Evolutionary conservation across 73 alveolate species (phyloP).

Genomic region (Paramecium tetraurelia): DNA sequence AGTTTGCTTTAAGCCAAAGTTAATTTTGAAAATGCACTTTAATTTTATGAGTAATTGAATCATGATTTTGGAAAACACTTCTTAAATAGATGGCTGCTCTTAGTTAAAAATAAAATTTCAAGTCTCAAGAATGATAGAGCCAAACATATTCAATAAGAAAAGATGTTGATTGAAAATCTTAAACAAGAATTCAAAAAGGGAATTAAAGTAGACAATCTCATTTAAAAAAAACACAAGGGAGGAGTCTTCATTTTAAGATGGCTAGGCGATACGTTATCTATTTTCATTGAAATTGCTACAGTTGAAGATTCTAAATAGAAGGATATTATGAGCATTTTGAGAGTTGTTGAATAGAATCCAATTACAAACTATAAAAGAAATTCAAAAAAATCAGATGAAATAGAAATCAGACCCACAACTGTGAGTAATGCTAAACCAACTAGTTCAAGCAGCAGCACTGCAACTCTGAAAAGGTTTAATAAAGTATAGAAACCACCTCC

Average conservation of each 20-base stretch:
- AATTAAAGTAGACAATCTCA: slow-evolving; percentile 1
- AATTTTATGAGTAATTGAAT: slow-evolving; percentile 19
- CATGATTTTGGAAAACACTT: slow-evolving; percentile 54
- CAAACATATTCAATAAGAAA: slow-evolving; percentile 27
- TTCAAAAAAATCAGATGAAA: background rate
- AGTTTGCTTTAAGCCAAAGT: background rate
- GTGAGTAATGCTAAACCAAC: background rate
- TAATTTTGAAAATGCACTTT: slow-evolving; percentile 36
- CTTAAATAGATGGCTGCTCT: background rate
- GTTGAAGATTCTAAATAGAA: slow-evolving; percentile 30
- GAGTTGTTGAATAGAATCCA: background rate
- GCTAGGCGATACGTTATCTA: slow-evolving; percentile 30
- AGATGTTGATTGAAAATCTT: background rate
- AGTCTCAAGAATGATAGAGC: slow-evolving; percentile 48
- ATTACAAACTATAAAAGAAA: background rate
- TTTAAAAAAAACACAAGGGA: slow-evolving; percentile 42
- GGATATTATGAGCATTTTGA: background rate
- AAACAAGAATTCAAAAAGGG: slow-evolving; percentile 37
- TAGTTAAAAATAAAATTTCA: slow-evolving; percentile 43
- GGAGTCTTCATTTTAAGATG: slow-evolving; percentile 31
- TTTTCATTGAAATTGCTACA: slow-evolving; percentile 5
- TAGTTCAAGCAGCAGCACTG: slow-evolving; percentile 34
- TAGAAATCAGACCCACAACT: background rate
- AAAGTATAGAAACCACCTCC: background rate
- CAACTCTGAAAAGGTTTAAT: background rate